Evolutionary conservation across 169 alveolate genomes (phyloP), one percentile per base, ranked within the genome.

Genomic region (Plasmodium gaboni): DNA sequence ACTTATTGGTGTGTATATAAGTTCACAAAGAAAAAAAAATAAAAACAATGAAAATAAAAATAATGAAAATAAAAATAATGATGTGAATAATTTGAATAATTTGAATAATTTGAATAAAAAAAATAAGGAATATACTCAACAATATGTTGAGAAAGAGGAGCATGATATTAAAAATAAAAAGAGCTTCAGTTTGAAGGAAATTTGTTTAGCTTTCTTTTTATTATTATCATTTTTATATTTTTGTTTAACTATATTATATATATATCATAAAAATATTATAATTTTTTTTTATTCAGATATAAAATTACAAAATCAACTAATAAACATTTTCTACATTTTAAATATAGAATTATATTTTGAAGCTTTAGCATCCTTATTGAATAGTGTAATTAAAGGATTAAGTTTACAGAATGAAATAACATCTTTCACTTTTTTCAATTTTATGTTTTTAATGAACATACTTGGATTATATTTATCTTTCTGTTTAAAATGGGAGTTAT

Each of bases 341-440:
- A 68, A 12, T 44, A 1, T 78, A 50, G 60, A 78, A 2, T 44
- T 51, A 0, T 51, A 64, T n/a, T 65, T 78, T 24, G 78, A 78
- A 48, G 26, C 63, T 0, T 53, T 78, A 7, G 44, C 63, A 0
- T 64, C 80, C 46, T 26, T 78, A 26, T 48, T 78, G n/a, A 64
- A 64, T 65, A 78, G 69, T 50, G 32, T 78, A 3, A 59, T 78
- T 48, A 78, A 78, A 55, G 89, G 89, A n/a, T 10, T 78, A 1
- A 44, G 89, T 1, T 53, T 63, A 50, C 89, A 78, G 28, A 53
- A 65, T 8, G 55, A 78, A 78, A 64, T 78, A 0, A 24, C 89
- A 10, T 19, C 44, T 26, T 78, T 64, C 8, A 57, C 88, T 3
- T 48, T 78, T 63, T 46, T 64, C 0, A 64, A 65, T 38, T 78